Evolutionary conservation across 495 filamentous ascomycete genomes (phyloP).

Genomic region (Glarea lozoyensis): DNA sequence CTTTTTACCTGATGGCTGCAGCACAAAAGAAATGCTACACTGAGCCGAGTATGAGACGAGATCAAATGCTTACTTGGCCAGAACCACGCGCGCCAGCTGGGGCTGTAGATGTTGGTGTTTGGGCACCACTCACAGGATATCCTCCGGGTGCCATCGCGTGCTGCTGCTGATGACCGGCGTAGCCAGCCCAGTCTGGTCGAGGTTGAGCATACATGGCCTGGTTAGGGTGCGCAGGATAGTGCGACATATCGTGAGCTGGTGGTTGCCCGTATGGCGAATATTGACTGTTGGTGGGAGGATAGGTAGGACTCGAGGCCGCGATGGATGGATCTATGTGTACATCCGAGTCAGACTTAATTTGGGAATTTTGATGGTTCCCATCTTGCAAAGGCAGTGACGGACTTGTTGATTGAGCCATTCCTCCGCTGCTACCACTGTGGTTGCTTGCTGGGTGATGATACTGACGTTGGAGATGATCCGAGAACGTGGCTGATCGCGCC

Average conservation of each 20-base stretch:
- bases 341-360: slow-evolving; percentile 86
- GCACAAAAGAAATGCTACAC: neutral
- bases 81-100: slow-evolving; percentile 52
- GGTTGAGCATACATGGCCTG: slow-evolving; percentile 55
- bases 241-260: slow-evolving; percentile 75
- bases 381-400: slow-evolving; percentile 77
- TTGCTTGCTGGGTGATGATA: slow-evolving; percentile 67
- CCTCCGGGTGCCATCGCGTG: slow-evolving; percentile 49
- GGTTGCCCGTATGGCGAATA: slow-evolving; percentile 89
- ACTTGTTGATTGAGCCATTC: slow-evolving; percentile 98
- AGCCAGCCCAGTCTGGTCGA: slow-evolving; percentile 75
- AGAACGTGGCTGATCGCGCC: slow-evolving; percentile 70
- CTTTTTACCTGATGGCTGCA: neutral
- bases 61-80: slow-evolving; percentile 53
- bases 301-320: slow-evolving; percentile 83
- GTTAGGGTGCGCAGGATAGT: slow-evolving; percentile 50
- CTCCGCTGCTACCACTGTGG: slow-evolving; percentile 66
- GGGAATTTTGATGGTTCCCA: slow-evolving; percentile 60
- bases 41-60: neutral
- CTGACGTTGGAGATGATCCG: slow-evolving; percentile 64
- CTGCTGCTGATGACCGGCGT: slow-evolving; percentile 54
- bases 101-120: slow-evolving; percentile 43
- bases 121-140: slow-evolving; percentile 52
- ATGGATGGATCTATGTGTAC: slow-evolving; percentile 99
- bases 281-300: slow-evolving; percentile 55